A percentile compares a stretch with the other conserved stretches of the same genome.
phyloP scores from a whole-genome alignment of 1,284 basidiomycete genomes.

The Salmacisia buchloeana region DNA sequence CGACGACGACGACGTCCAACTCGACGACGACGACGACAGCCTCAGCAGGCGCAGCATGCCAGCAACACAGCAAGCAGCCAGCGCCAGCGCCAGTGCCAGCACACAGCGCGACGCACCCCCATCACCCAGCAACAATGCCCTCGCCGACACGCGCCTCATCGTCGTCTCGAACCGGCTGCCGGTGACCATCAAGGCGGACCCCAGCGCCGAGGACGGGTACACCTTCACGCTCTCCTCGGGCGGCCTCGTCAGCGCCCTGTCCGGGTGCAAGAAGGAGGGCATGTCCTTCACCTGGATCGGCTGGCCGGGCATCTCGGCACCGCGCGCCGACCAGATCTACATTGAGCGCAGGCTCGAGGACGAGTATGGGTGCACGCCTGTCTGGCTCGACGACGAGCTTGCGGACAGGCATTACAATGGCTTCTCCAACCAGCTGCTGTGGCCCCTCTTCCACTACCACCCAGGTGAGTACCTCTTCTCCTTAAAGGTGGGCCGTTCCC shows the following conservation, averaged over 20 bases:
- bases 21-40: background rate
- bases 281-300: constrained; percentile 51
- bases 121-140: background rate
- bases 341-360: constrained; percentile 66
- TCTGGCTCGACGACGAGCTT: constrained; percentile 92
- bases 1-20: background rate
- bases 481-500: background rate
- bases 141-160: constrained; percentile 61
- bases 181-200: constrained; percentile 49
- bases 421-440: constrained; percentile 99
- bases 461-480: constrained; percentile 28
- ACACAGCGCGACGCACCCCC: background rate
- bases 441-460: constrained; percentile 99
- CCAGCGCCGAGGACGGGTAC: constrained; percentile 42
- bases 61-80: background rate
- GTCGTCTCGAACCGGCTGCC: constrained; percentile 94
- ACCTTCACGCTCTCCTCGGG: constrained; percentile 45
- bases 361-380: constrained; percentile 93
- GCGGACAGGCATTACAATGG: constrained; percentile 94
- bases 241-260: constrained; percentile 47
- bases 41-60: background rate
- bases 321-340: constrained; percentile 35
- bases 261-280: constrained; percentile 41
- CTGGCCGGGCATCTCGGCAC: constrained; percentile 46
- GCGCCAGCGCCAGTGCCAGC: background rate